Evolutionary conservation across 2,329 filamentous ascomycete genomes (phyloP), one percentile per base, ranked within the genome.

Genomic region (Neofusicoccum parvum): DNA sequence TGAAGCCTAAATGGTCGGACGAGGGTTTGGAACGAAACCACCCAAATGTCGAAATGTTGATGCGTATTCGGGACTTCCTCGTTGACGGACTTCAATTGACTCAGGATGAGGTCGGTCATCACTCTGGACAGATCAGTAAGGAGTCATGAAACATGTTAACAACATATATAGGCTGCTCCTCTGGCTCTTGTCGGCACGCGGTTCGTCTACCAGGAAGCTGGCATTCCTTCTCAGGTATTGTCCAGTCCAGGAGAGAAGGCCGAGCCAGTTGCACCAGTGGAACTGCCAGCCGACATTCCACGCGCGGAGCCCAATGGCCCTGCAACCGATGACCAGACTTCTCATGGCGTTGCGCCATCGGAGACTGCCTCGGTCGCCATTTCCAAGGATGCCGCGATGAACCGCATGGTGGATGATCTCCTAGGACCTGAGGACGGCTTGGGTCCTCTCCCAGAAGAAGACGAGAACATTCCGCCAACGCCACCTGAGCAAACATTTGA

Each of bases 31-130:
- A 85, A 67, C 81, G 85, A 64, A 81, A 83, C 62, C 83, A 87
- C 43, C 81, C 83, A 0, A 86, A 88, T 64, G 80, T 86, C 39
- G 89, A 91, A 74, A 89, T 89, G 85, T 80, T 89, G n/a, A 86
- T 86, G 72, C 83, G 89, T 46, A 82, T 90, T 63, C 83, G 85
- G 64, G 87, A 88, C 67, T 81, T 91, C 37, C 78, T 90, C 7
- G 82, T 86, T 54, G 87, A 88, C 73, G 88, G 86, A 3, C 77
- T 89, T 43, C 78, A 84, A 62, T 75, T 90, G 34, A 84, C 85
- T n/a, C 78, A 83, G 64, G 80, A 82, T 68, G 76, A 80, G 59
- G 78, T 81, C 70, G 65, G 71, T 67, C 56, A 70, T 37, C 68
- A 70, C 20, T 66, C 54, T 15, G 66, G 66, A 27, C 70, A 37